These are phyloP conservation scores for Quercus alba DNA, from an alignment of 306 rosid genomes.

Conservation along the genomic window DNA sequence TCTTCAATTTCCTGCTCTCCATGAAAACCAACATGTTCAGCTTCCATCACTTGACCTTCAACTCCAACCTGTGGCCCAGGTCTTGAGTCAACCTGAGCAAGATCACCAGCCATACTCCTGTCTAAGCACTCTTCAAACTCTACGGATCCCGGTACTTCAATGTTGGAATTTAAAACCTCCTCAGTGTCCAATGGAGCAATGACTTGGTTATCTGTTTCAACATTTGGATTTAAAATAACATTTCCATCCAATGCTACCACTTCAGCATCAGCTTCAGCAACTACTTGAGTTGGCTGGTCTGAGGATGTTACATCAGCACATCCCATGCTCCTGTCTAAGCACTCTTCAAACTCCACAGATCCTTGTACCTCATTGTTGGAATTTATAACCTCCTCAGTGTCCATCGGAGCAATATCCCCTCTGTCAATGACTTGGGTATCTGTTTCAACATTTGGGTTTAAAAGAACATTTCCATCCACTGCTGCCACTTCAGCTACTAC, in stretches of 20 bases:
- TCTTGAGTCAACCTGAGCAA: conserved; percentile 25
- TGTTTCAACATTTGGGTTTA: conserved; percentile 23
- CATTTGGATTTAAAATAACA: conserved; percentile 20
- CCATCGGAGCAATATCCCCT: conserved; percentile 14
- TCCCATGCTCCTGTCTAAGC: conserved; percentile 6
- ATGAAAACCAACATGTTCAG: conserved; percentile 39
- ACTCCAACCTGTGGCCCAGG: conserved; percentile 16
- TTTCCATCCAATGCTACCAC: conserved; percentile 11
- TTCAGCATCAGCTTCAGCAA: conserved; percentile 3
- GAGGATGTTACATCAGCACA: conserved; percentile 15
- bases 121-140: conserved; percentile 4
- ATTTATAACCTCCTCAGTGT: conserved; percentile 30
- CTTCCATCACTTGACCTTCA: conserved; percentile 32
- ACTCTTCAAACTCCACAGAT: conserved; percentile 9
- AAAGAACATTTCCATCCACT: conserved; percentile 11
- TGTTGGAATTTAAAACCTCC: conserved; percentile 25
- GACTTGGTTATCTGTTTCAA: conserved; percentile 18
- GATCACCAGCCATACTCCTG: conserved; percentile 15
- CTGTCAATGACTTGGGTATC: conserved; percentile 13
- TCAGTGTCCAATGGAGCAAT: conserved; percentile 23
- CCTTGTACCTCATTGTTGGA: conserved; percentile 10
- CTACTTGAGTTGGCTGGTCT: conserved; percentile 13
- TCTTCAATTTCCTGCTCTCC: conserved; percentile 48
- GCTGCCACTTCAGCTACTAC: conserved; percentile 17
- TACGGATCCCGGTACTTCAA: conserved; percentile 6